Base-by-base conservation (phyloP, 192 early-diverging fungal genomes). In the Coemansia sp. region DNA sequence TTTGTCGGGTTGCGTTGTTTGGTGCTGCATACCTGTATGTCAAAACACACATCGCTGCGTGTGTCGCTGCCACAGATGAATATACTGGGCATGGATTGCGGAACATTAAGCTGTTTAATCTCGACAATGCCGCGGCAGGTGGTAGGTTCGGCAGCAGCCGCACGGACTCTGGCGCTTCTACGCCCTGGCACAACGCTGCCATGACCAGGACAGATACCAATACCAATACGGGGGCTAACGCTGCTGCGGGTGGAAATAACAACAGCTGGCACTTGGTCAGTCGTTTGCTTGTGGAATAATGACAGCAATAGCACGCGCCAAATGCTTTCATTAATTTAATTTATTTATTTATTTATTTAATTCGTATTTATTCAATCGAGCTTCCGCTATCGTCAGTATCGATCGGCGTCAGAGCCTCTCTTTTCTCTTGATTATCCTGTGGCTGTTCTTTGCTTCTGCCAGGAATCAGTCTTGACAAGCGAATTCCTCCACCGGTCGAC, bases 21-120 rank as follows among this genome's bases (percentile, higher is more conserved):
- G 62, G 67, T 41, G 33, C 28, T 2, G 79, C 75, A 14, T 77
- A 74, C 33, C 61, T 61, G 7, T 76, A 69, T 64, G 51, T 76
- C 18, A 81, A 72, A 18, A n/a, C 55, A 0, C 37, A 60, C 32
- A 22, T 61, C 12, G 72, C 54, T 8, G 54, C 54, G 58, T 7
- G 35, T 38, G 33, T n/a, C 35, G 36, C 36, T 39, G 58, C 4
- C 1, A 35, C 22, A 15, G 45, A 48, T 4, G 12, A 5, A 48
- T 15, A 53, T 9, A 22, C 28, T 8, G 33, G 1, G n/a, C 22
- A 17, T 48, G 8, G 2, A 2, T 32, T 52, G 51, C 28, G n/a
- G 22, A 22, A 2, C 6, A 36, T 48, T 5, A 2, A 33, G 51
- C 8, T 64, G 62, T 35, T 20, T 5, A 64, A 52, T 35, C 20